Evolutionary conservation across 2,329 filamentous ascomycete species (phyloP).

Genomic region (Aspergillus sclerotialis): DNA sequence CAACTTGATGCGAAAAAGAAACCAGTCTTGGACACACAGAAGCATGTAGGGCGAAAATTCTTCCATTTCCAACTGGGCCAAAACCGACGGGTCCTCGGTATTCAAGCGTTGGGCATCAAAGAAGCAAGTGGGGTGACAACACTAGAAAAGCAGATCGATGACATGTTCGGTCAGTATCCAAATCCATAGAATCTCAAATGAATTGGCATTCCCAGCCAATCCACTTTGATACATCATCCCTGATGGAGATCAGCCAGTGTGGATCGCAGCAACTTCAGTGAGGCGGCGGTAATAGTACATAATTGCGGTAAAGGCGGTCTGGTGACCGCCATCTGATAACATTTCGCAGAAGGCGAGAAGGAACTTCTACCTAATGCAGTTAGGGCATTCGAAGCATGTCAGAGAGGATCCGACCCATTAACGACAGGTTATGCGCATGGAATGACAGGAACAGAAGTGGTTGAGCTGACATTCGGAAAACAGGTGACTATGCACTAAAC

Average conservation of each 20-base stretch:
- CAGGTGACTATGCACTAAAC: slow-evolving; percentile 8
- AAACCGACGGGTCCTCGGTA: slow-evolving; percentile 7
- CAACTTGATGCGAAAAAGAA: slow-evolving; percentile 8
- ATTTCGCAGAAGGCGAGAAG: too few relatives aligned
- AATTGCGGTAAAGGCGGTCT: too few relatives aligned
- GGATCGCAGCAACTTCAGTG: too few relatives aligned
- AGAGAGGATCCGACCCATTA: too few relatives aligned
- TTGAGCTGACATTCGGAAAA: too few relatives aligned
- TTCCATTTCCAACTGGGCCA: slow-evolving; percentile 5
- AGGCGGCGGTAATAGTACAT: too few relatives aligned
- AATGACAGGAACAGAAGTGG: too few relatives aligned
- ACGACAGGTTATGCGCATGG: too few relatives aligned
- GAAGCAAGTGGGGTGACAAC: slow-evolving; percentile 11
- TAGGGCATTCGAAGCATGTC: too few relatives aligned
- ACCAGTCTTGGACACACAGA: slow-evolving; percentile 8
- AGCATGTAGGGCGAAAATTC: slow-evolving; percentile 7
- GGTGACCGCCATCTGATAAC: too few relatives aligned
- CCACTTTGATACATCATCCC: slow-evolving; percentile 11
- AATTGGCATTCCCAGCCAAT: slow-evolving; percentile 9
- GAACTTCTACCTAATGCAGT: too few relatives aligned
- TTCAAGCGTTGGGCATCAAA: slow-evolving; percentile 19
- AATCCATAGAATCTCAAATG: slow-evolving; percentile 14
- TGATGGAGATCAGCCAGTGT: slow-evolving; percentile 13
- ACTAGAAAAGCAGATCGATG: slow-evolving; percentile 13
- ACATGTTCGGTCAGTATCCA: slow-evolving; percentile 17